Percentiles rank a stretch among this genome's conserved stretches.
These are phyloP conservation scores for Gonium pectorale DNA, from an alignment of 139 green algal species.

Conservation along the genomic window DNA sequence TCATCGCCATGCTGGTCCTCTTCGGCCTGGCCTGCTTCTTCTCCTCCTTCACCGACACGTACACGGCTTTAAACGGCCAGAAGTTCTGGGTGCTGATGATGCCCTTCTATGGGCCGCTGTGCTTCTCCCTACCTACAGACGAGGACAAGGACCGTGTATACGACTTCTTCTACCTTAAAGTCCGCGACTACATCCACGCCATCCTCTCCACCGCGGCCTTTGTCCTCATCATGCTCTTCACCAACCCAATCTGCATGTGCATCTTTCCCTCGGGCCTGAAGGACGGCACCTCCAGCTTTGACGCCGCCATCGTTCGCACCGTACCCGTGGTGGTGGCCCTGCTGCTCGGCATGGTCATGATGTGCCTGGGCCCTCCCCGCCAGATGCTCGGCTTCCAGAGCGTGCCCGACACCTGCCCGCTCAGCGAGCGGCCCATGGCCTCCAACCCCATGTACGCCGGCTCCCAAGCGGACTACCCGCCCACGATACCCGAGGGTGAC, in stretches of 20 bases:
- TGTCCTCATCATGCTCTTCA: conserved; percentile 58
- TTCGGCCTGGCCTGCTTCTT: conserved; percentile 48
- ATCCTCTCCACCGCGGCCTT: conserved; percentile 33
- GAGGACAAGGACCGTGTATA: conserved; percentile 59
- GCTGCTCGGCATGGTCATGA: conserved; percentile 48
- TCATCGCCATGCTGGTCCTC: conserved; percentile 55
- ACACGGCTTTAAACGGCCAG: conserved; percentile 42
- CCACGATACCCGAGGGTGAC: conserved; percentile 26
- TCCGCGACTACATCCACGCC: conserved; percentile 58
- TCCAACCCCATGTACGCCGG: conserved; percentile 40
- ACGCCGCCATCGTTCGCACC: conserved; percentile 33
- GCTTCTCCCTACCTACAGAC: conserved; percentile 52
- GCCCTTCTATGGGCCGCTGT: conserved; percentile 52
- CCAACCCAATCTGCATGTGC: conserved; percentile 60
- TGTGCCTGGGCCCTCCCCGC: conserved; percentile 55
- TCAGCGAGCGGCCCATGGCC: background rate
- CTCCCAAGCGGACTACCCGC: conserved; percentile 24
- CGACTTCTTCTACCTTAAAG: conserved; percentile 54
- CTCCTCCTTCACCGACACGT: conserved; percentile 56
- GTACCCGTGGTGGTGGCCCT: conserved; percentile 60
- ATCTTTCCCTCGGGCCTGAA: conserved; percentile 46
- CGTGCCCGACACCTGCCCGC: conserved; percentile 32
- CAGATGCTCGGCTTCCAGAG: conserved; percentile 64
- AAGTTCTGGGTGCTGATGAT: conserved; percentile 54
- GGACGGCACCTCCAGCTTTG: conserved; percentile 43